Evolutionary conservation across 2,329 filamentous ascomycete genomes (phyloP), one percentile per base, ranked within the genome.

Genomic region (Dactylellina cionopaga): DNA sequence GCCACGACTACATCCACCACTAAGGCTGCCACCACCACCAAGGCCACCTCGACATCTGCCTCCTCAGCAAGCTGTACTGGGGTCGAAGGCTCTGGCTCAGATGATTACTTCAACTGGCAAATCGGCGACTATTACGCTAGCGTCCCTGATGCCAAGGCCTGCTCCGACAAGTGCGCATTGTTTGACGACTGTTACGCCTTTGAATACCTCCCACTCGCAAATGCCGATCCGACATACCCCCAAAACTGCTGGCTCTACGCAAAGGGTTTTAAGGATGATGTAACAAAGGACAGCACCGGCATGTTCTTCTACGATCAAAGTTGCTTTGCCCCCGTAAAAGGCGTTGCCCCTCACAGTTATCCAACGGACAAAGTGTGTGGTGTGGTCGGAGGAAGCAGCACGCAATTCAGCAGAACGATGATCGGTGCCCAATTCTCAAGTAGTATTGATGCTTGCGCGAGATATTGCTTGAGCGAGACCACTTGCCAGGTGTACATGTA

Each of bases 181-280:
- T 63, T 63, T 25, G 46, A 51, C 13, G 58, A 63, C 24, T 63
- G 46, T 25, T 31, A 52, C 46, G 58, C 58, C n/a, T 63, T 52
- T 11, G 58, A 63, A 54, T 63, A 43, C 17, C 44, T 62, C 11
- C 56, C 56, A 13, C 17, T 55, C 24, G 47, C 47, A 27, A 64
- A 64, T 17, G 25, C 37, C 2, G 59, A 64, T n/a, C 59, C 59
- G 13, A 35, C 24, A 10, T 64, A 55, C 13, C 59, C 59, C 9
- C 59, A 64, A 55, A 64, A 55, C 47, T 64, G 59, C 37, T 46
- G 59, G 59, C 29, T 64, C 5, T 64, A 64, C 44, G 24, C 15
- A 25, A 64, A 64, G 29, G 22, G 47, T 2, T 55, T 54, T 33
- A 13, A 7, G 7, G 37, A 6, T 10, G 54, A 64, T 17, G 44